A percentile compares a stretch with the other conserved stretches of the same genome.
phyloP scores from a whole-genome alignment of 2,329 filamentous ascomycete genomes.

The Ceratocystis ficicola region DNA sequence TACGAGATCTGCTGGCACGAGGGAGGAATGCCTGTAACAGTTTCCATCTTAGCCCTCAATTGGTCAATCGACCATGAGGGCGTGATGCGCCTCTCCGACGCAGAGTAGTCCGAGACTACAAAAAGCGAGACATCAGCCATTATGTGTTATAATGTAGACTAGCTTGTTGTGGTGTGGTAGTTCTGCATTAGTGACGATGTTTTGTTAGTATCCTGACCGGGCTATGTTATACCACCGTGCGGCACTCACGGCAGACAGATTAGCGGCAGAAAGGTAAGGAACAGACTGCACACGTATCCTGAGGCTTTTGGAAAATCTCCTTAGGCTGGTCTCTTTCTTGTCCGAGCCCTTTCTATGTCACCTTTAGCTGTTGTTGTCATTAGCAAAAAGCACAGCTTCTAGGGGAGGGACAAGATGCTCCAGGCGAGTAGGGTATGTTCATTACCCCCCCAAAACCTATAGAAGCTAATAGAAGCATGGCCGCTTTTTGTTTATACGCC shows the following conservation, averaged over 20 bases:
- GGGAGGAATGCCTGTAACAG: constrained; percentile 83
- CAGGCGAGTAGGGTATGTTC: neutral
- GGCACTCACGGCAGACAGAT: too few relatives aligned
- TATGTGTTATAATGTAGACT: neutral
- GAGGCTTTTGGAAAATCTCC: neutral
- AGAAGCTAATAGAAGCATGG: neutral
- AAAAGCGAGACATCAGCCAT: constrained; percentile 65
- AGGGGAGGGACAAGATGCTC: neutral
- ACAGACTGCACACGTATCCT: too few relatives aligned
- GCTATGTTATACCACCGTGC: neutral
- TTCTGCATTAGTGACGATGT: neutral
- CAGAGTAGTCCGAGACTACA: constrained; percentile 61
- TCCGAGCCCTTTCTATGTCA: too few relatives aligned
- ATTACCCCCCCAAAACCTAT: neutral
- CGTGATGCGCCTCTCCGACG: constrained; percentile 80
- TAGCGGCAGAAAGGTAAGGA: too few relatives aligned
- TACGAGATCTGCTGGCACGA: constrained; percentile 63
- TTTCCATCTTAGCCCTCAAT: constrained; percentile 78
- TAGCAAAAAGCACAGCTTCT: too few relatives aligned
- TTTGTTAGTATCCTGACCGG: neutral
- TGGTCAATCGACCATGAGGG: constrained; percentile 81
- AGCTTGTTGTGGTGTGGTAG: neutral
- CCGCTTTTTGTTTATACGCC: neutral
- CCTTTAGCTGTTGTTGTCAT: too few relatives aligned
- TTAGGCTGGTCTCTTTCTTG: too few relatives aligned